Evolutionary conservation across 108 stramenopile genomes (phyloP).

Genomic region (Chaetoceros tenuissimus): DNA sequence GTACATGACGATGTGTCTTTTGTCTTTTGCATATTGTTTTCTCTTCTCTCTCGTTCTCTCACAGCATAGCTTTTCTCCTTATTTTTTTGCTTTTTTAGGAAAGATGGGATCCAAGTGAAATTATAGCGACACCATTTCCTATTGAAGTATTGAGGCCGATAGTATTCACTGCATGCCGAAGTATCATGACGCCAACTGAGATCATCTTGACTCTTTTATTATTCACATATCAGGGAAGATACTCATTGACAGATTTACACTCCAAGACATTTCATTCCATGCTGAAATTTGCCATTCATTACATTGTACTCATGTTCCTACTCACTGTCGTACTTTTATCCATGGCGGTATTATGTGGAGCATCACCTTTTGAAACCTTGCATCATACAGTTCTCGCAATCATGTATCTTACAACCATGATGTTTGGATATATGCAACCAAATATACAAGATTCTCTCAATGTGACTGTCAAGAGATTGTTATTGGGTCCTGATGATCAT

Average conservation of each 20-base stretch:
- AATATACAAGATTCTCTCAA: not conserved
- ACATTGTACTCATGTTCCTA: not conserved
- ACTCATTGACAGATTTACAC: not conserved
- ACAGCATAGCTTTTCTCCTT: not conserved
- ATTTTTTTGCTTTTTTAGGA: not conserved
- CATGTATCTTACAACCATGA: constrained; percentile 14
- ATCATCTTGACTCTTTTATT: not conserved
- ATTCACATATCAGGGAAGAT: not conserved
- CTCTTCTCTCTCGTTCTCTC: not conserved
- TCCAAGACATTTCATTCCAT: not conserved
- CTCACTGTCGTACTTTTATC: not conserved
- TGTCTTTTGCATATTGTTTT: too few relatives aligned
- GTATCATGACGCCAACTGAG: not conserved
- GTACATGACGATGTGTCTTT: too few relatives aligned
- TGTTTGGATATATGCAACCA: not conserved
- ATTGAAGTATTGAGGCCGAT: not conserved
- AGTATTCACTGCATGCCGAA: not conserved
- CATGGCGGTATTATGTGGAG: constrained; percentile 10
- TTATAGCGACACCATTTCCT: not conserved
- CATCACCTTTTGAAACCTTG: constrained; percentile 10
- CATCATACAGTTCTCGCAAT: constrained; percentile 13
- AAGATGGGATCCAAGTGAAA: not conserved
- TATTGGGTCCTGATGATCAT: constrained; percentile 4
- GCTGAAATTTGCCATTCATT: not conserved
- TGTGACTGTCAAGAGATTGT: not conserved